Percentiles rank a stretch among this genome's conserved stretches.
These are phyloP conservation scores for Colletotrichum karsti DNA, from an alignment of 2,329 filamentous ascomycete genomes.

Conservation along the genomic window DNA sequence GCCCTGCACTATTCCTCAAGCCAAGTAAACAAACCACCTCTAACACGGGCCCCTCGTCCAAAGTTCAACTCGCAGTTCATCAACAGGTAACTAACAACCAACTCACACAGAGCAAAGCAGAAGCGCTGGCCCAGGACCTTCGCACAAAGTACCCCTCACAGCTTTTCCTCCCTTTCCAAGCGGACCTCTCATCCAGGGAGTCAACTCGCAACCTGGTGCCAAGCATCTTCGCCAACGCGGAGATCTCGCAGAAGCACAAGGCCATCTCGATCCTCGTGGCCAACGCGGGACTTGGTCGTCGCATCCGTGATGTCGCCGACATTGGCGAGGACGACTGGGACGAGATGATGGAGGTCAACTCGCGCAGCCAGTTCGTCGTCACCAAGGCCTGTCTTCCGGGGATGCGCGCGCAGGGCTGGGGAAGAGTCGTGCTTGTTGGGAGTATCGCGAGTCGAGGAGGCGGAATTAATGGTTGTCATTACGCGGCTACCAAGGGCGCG, in stretches of 20 bases:
- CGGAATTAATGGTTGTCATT: slow-evolving; percentile 44
- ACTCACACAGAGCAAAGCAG: slow-evolving; percentile 38
- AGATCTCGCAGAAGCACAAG: slow-evolving; percentile 33
- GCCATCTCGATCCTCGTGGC: slow-evolving; percentile 41
- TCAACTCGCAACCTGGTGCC: slow-evolving; percentile 35
- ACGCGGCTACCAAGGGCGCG: slow-evolving; percentile 44
- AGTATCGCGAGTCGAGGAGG: slow-evolving; percentile 43
- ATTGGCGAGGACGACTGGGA: slow-evolving; percentile 46
- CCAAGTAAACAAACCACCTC: slow-evolving; percentile 32
- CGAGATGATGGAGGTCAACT: slow-evolving; percentile 43
- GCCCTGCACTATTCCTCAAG: slow-evolving; percentile 44
- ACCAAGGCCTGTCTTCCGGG: slow-evolving; percentile 40
- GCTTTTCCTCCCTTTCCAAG: slow-evolving; percentile 36
- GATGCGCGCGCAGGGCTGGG: slow-evolving; percentile 42
- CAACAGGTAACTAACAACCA: background rate
- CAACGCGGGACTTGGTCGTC: slow-evolving; percentile 41
- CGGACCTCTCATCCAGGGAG: slow-evolving; percentile 39
- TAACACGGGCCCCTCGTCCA: background rate
- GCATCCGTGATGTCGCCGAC: slow-evolving; percentile 41
- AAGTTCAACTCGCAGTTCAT: background rate
- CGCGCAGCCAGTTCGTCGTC: slow-evolving; percentile 43
- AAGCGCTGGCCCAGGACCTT: slow-evolving; percentile 37
- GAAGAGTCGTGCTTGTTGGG: slow-evolving; percentile 41
- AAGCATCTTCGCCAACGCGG: slow-evolving; percentile 28
- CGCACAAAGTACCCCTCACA: slow-evolving; percentile 34